Evolutionary conservation across 2,329 filamentous ascomycete species (phyloP), one percentile per base, ranked within the genome.

Genomic region (Colletotrichum echinochloae): DNA sequence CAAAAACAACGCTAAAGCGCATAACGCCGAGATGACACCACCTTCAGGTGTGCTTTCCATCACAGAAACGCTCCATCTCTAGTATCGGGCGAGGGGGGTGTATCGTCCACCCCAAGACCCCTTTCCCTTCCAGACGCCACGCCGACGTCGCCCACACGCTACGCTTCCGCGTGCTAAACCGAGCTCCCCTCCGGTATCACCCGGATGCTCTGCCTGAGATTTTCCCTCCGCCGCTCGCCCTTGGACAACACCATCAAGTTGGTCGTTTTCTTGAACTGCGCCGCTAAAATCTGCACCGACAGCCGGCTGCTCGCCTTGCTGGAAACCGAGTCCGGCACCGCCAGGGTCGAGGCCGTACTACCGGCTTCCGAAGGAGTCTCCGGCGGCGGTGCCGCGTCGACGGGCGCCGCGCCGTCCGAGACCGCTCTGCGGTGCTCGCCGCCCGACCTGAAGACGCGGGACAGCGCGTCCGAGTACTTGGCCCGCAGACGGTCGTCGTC

Each of bases 151-250:
- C 66, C 30, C 39, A 28, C 30, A 37, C 52, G 41, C 26, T 49
- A 28, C 37, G n/a, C 23, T 46, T 41, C 49, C 18, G 26, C 6
- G 48, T 49, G 41, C 48, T 67, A 62, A 14, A 63, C 14, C 33
- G 68, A 44, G 70, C 70, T 71, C 73, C 74, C 65, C 62, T 72
- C 65, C 67, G 66, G 76, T 39, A 83, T 73, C 65, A 81, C 76
- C 61, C 76, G 77, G 61, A 83, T 83, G 28, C 78, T 79, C 49
- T 77, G 78, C 73, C 79, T 79, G 56, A 84, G 71, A 30, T 78
- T 77, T 41, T 79, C 77, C 28, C 80, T 75, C 69, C 79, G 75
- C 72, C 76, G 78, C 61, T 83, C 81, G 20, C 76, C 75, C 49
- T 75, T 77, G 37, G 64, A 59, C 55, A 69, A 51, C 8, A 64